Base-by-base conservation (phyloP, 805 yeast genomes). In the Danielozyma ontarioensis region DNA sequence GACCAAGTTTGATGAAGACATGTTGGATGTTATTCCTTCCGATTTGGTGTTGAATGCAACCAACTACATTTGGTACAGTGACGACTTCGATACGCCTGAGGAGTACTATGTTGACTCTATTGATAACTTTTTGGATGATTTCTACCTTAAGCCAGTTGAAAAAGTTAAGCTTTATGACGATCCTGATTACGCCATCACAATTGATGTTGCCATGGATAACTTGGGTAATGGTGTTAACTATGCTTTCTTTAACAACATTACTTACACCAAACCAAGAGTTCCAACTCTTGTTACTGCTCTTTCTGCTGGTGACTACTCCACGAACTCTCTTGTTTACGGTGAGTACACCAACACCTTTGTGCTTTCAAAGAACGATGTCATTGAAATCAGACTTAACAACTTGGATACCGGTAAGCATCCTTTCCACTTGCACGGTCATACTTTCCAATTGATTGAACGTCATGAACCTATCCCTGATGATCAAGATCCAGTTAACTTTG, bases 351-450 rank as follows among this genome's bases (percentile, higher is more conserved):
- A 89, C 53, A 50, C 96, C 0, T 69, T 72, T 53, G 86, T 90
- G 12, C 64, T 90, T 37, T 74, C 76, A 44, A 70, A 78, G 47
- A 72, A 71, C 50, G 84, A 72, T 48, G 66, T 83, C 37, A 74
- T 90, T 22, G 95, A 90, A 55, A 74, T 90, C 46, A 83, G 85
- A 5, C 52, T 90, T 27, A 90, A 90, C 69, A 89, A 88, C 62
- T 64, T 64, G 39, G 98, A 90, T 60, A 76, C 95, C 4, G 97
- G 97, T 55, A 82, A 72, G 48, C 98, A 90, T 67, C 97, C 98
- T 19, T 90, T 90, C 93, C 98, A 90, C 64, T 67, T 90, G 55
- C 98, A 90, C 66, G 98, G 98, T 32, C 93, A 83, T 59, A 76
- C 60, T 31, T 90, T 89, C 84, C 97, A 90, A 65, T 70, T 83